Evolutionary conservation across 177 flowering plant genomes (phyloP), one percentile per base, ranked within the genome.

Genomic region (Vitis hybrid): DNA sequence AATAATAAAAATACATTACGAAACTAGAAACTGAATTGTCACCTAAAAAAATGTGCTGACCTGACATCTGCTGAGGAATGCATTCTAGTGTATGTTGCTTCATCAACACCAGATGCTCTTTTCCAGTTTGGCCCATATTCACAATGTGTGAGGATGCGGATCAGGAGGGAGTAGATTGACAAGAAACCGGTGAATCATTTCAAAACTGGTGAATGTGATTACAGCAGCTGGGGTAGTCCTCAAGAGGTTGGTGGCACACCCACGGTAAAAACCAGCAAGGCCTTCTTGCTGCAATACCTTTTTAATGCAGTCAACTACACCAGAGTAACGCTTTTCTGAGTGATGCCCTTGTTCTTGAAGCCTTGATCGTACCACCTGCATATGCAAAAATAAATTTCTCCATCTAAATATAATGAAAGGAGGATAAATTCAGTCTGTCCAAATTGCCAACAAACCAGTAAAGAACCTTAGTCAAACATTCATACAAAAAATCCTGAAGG

Each of bases 191-290:
- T 90, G 94, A 75, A 93, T 91, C 98, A 95, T 91, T 81, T 95
- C 98, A 74, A 93, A 95, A 81, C 99, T 95, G 66, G 99, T 93
- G 72, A 95, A 95, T 57, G 99, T 95, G 46, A 95, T 95, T 13
- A 91, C 93, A 62, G 99, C 99, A 68, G 98, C 97, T 6, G 98
- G 98, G 4, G 98, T 95, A 3, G 98, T 95, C 78, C 99, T 87
- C 32, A 93, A 67, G 65, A 95, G 87, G 75, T 93, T 95, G 67
- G 92, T 95, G 64, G 91, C 98, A 79, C 99, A 95, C 9, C 99
- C 98, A 48, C 98, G 93, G 74, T 95, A 95, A 74, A 95, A 93
- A n/a, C 99, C 99, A 24, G 91, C 30, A 15, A 95, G 49, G 27
- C 97, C 99, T 13, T 93, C 98, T 67, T 84, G 83, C 66, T 79